These are phyloP conservation scores for Neopestalotiopsis sp. DNA, from an alignment of 2,329 filamentous ascomycete species.

Conservation along the genomic window DNA sequence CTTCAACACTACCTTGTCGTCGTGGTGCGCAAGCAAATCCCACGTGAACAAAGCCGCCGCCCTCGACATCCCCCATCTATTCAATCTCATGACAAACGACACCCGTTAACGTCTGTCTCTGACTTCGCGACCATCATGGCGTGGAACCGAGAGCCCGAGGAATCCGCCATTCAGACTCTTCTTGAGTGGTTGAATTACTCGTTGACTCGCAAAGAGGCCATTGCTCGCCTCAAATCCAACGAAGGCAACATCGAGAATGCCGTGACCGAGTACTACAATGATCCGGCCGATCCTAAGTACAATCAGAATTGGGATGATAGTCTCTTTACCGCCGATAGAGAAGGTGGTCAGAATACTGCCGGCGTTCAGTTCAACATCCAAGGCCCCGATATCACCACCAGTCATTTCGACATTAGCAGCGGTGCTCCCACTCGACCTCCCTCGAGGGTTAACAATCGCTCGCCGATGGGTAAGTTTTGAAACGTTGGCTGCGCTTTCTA, in stretches of 20 bases:
- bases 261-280: slow-evolving; percentile 58
- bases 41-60: background rate
- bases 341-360: slow-evolving; percentile 48
- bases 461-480: slow-evolving; percentile 58
- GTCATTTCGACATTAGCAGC: slow-evolving; percentile 41
- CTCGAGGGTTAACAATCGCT: slow-evolving; percentile 62
- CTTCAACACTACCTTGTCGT: too few relatives aligned
- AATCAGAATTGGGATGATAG: slow-evolving; percentile 56
- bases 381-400: slow-evolving; percentile 51
- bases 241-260: slow-evolving; percentile 54
- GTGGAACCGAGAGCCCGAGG: slow-evolving; percentile 1
- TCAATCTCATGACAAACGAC: background rate
- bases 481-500: slow-evolving; percentile 50
- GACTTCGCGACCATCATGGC: slow-evolving; percentile 15
- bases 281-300: slow-evolving; percentile 49
- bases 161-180: background rate
- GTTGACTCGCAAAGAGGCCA: slow-evolving; percentile 8
- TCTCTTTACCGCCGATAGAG: slow-evolving; percentile 57
- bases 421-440: slow-evolving; percentile 66
- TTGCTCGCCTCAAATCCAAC: slow-evolving; percentile 41
- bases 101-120: background rate
- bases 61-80: too few relatives aligned
- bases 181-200: background rate
- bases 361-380: slow-evolving; percentile 65
- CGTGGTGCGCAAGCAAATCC: too few relatives aligned